These are phyloP conservation scores for Suillus decipiens DNA, from an alignment of 768 basidiomycete genomes.

Conservation along the genomic window DNA sequence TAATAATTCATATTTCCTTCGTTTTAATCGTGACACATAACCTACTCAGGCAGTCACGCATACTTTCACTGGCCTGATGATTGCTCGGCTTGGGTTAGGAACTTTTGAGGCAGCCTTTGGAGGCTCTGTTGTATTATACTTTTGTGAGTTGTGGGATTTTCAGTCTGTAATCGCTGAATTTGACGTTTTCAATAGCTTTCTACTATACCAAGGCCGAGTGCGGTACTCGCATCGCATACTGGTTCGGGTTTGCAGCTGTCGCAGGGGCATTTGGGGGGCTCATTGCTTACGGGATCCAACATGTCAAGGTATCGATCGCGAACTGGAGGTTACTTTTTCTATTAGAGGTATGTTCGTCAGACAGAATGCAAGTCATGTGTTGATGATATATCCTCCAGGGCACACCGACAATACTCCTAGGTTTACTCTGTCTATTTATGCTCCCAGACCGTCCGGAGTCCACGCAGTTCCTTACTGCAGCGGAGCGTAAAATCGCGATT, in stretches of 20 bases:
- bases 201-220: conserved; percentile 52
- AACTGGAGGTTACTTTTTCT: conserved; percentile 43
- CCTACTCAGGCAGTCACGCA: conserved; percentile 26
- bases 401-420: conserved; percentile 44
- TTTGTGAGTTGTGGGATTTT: conserved; percentile 28
- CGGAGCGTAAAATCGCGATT: conserved; percentile 35
- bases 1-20: background rate
- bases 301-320: conserved; percentile 37
- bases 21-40: background rate
- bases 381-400: conserved; percentile 43
- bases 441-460: conserved; percentile 36
- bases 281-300: conserved; percentile 52
- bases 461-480: conserved; percentile 33
- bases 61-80: conserved; percentile 29
- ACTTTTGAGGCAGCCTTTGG: conserved; percentile 38
- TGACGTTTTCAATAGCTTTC: conserved; percentile 35
- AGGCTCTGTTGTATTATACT: conserved; percentile 34
- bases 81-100: conserved; percentile 34
- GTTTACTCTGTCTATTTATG: conserved; percentile 29
- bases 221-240: conserved; percentile 49
- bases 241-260: conserved; percentile 58
- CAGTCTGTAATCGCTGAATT: background rate
- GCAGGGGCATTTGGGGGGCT: conserved; percentile 60
- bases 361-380: background rate
- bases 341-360: conserved; percentile 21